Percentiles rank a stretch among this genome's conserved stretches.
Conservation (phyloP, 768 basidiomycete genomes). For the Boletus sp. region DNA sequence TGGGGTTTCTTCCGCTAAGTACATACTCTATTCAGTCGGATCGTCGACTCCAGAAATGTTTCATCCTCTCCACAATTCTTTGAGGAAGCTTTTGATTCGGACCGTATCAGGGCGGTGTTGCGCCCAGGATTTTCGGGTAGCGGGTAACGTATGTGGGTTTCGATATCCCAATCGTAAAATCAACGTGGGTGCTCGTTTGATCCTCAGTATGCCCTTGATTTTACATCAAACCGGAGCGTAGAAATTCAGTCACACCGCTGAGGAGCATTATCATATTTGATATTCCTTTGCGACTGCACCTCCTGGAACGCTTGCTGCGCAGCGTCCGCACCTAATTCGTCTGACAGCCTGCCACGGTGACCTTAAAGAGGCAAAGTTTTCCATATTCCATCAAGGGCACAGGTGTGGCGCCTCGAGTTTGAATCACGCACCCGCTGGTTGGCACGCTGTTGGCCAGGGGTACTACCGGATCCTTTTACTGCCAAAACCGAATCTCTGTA, state of each 20-base stretch:
- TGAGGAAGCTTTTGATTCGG: neutral
- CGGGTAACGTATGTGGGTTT: neutral
- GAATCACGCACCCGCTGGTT: constrained; percentile 4
- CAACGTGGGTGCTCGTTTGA: constrained; percentile 5
- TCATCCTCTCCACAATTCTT: neutral
- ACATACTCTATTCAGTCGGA: neutral
- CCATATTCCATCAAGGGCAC: constrained; percentile 9
- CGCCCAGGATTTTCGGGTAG: neutral
- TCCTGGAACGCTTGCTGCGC: constrained; percentile 8
- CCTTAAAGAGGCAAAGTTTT: constrained; percentile 5
- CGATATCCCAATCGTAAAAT: neutral
- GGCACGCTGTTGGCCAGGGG: constrained; percentile 20
- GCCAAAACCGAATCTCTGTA: neutral
- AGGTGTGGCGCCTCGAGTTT: constrained; percentile 21
- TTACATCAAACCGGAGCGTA: constrained; percentile 13
- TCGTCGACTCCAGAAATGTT: neutral
- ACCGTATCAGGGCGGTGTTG: neutral
- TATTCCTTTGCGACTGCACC: constrained; percentile 13
- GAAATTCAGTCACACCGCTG: neutral
- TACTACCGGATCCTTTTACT: neutral
- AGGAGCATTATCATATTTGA: constrained; percentile 20
- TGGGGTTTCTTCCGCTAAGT: no score
- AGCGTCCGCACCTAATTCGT: constrained; percentile 14
- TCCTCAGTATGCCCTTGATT: constrained; percentile 7
- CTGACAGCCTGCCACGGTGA: constrained; percentile 4